Percentiles rank a stretch among this genome's conserved stretches.
These are phyloP conservation scores for Nakataea oryzae DNA, from an alignment of 2,329 filamentous ascomycete species.

Conservation along the genomic window DNA sequence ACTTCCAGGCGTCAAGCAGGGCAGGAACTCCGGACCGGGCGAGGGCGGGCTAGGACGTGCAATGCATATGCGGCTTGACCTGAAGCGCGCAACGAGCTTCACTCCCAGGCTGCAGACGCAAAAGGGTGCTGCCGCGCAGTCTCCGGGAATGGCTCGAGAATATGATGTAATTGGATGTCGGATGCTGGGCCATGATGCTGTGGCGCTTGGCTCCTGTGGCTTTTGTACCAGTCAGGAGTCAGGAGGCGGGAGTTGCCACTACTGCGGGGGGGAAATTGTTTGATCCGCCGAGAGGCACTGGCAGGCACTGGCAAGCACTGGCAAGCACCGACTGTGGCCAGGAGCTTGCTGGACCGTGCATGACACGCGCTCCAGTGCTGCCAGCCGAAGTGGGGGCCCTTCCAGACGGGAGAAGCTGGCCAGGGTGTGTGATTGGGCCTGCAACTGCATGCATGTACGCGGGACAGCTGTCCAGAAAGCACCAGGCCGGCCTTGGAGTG, in stretches of 20 bases:
- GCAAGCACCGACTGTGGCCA: too few relatives aligned
- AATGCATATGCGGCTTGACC: not conserved
- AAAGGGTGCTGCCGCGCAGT: not conserved
- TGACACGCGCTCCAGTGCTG: not conserved
- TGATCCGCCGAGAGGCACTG: not conserved
- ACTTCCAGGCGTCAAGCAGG: not conserved
- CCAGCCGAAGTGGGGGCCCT: too few relatives aligned
- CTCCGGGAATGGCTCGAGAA: not conserved
- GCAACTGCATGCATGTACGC: not conserved
- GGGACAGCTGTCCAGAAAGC: slow-evolving; percentile 10
- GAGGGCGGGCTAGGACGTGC: not conserved
- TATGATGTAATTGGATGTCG: not conserved
- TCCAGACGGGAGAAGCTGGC: too few relatives aligned
- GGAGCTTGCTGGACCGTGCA: too few relatives aligned
- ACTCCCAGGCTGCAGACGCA: not conserved
- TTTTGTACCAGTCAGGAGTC: not conserved
- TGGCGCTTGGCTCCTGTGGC: not conserved
- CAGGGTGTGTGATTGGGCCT: not conserved
- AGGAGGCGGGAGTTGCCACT: too few relatives aligned
- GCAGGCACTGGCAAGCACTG: too few relatives aligned
- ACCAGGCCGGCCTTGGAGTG: not conserved
- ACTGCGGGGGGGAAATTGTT: not conserved
- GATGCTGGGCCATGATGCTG: not conserved
- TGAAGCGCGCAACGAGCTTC: not conserved
- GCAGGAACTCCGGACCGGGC: not conserved